Evolutionary conservation across 2,329 filamentous ascomycete genomes (phyloP), one percentile per base, ranked within the genome.

Genomic region (Nectriaceae sp.): DNA sequence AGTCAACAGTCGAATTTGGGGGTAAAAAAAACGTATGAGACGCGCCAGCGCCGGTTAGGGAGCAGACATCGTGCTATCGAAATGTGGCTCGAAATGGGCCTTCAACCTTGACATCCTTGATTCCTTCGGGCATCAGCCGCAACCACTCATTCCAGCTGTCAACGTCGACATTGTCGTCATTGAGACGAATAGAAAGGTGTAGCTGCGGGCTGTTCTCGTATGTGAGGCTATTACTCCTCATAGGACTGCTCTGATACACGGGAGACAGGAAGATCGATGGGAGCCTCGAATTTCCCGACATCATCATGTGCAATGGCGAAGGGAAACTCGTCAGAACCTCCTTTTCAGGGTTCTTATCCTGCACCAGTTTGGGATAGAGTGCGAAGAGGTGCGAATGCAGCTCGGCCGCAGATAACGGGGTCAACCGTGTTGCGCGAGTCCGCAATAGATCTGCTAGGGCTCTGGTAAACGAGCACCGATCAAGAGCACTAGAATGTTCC

Each of bases 81-180:
- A 59, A 63, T 3, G 57, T 50, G 42, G 60, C 52, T 46, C 68
- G 62, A 44, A 71, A 78, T 18, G 77, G 76, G 3, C 76, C 76
- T 20, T 83, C 79, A 37, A 82, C 73, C 62, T 76, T 78, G 46
- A 82, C 70, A 49, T 82, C 79, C 55, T 70, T 75, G 54, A 83
- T 74, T 6, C 78, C 75, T 47, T 81, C 78, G 2, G 80, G 80
- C 73, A 83, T 79, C 59, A 78, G 68, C 19, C 80, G 75, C 53
- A 84, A 64, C 79, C 80, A 83, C 58, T 83, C 79, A 45, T 75
- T 70, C 79, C 80, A 82, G 46, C 67, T 75, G 42, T 83, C 78
- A 44, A 76, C 61, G 50, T 79, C 75, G 50, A 80, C 65, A 22
- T 71, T 71, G 20, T 79, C 77, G 35, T 81, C 78, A 3, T 71